These are phyloP conservation scores for Guyanaporus albipodus DNA, from an alignment of 768 basidiomycete species.

Conservation along the genomic window DNA sequence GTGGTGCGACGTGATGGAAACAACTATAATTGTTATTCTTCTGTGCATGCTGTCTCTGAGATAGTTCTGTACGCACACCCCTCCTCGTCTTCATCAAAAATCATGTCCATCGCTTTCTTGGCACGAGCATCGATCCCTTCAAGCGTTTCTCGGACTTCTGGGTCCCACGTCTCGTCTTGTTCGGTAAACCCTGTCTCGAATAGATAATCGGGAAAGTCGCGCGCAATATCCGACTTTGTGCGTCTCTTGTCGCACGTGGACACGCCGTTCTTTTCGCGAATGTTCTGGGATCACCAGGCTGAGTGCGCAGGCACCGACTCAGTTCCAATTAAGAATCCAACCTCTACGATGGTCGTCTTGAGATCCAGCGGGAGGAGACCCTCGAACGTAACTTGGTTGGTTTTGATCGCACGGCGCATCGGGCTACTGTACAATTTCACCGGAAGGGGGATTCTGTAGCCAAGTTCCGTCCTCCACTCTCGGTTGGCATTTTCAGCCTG, in stretches of 20 bases:
- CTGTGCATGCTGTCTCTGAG: not conserved
- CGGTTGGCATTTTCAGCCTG: conserved; percentile 49
- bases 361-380: conserved; percentile 32
- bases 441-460: conserved; percentile 44
- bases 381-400: conserved; percentile 50
- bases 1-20: conserved; percentile 65
- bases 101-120: conserved; percentile 45
- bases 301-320: not conserved
- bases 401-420: conserved; percentile 56
- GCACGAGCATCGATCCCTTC: conserved; percentile 47
- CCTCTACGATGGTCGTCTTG: conserved; percentile 54
- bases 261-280: conserved; percentile 61
- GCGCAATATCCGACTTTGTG: conserved; percentile 44
- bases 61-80: conserved; percentile 43
- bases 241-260: conserved; percentile 71
- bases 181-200: conserved; percentile 61
- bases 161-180: conserved; percentile 57
- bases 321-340: conserved; percentile 16
- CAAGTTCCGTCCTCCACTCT: conserved; percentile 48
- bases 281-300: conserved; percentile 40
- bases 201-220: conserved; percentile 44
- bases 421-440: conserved; percentile 60
- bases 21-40: conserved; percentile 37
- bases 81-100: conserved; percentile 45
- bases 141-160: conserved; percentile 50